Conservation (phyloP, 805 yeast genomes). For the Myxozyma monticola region DNA sequence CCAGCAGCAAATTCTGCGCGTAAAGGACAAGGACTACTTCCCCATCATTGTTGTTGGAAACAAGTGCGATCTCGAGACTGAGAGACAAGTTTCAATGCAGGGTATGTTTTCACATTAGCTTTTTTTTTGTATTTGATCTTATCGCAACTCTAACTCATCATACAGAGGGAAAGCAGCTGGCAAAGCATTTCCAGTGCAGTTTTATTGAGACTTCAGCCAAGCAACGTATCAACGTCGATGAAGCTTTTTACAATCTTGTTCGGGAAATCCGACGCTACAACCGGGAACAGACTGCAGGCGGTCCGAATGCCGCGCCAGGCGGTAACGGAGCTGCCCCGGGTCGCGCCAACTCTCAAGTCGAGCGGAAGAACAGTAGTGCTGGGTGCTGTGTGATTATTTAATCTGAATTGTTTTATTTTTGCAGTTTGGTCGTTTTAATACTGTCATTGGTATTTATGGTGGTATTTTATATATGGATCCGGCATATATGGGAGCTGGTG, state of each 20-base stretch:
- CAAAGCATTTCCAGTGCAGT: constrained; percentile 58
- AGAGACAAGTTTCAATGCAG: constrained; percentile 51
- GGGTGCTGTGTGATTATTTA: constrained; percentile 25
- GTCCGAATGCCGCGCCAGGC: constrained; percentile 3
- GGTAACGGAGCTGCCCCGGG: constrained; percentile 8
- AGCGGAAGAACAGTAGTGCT: constrained; percentile 20
- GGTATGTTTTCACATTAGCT: constrained; percentile 16
- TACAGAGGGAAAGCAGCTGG: constrained; percentile 74
- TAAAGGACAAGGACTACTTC: constrained; percentile 71
- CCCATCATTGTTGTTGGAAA: constrained; percentile 82
- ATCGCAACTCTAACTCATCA: not conserved
- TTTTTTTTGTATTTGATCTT: not conserved
- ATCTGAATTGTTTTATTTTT: not conserved
- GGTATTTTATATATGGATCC: no score
- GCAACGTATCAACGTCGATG: constrained; percentile 85
- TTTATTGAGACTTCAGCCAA: constrained; percentile 94
- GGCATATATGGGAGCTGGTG: no score
- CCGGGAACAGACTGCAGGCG: constrained; percentile 22
- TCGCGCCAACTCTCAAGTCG: not conserved
- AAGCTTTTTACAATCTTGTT: constrained; percentile 70
- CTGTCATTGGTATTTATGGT: no score
- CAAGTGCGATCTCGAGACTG: constrained; percentile 71
- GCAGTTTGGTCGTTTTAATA: no score
- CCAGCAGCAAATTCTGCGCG: constrained; percentile 74
- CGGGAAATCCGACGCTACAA: constrained; percentile 45